These are phyloP conservation scores for Rhododendron griersonianum DNA, from an alignment of 148 eudicot genomes.

Conservation along the genomic window DNA sequence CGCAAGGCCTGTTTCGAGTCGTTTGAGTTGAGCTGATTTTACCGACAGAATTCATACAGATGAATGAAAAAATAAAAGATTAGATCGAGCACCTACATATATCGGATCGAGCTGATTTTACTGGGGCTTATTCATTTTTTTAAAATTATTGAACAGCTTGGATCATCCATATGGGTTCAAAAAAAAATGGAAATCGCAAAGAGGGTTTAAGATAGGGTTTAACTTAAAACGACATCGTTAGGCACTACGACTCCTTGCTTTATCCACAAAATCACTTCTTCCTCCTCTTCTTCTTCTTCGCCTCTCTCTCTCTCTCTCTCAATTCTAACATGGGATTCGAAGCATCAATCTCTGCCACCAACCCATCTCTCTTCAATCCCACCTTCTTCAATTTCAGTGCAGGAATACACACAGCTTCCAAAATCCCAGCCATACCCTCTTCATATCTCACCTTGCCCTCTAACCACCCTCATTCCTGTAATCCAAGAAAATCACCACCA, in stretches of 20 bases:
- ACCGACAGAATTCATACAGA: no score
- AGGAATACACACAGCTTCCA: conserved; percentile 20
- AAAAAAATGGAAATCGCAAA: background rate
- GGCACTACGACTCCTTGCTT: background rate
- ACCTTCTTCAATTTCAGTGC: conserved; percentile 16
- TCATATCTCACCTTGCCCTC: conserved; percentile 2
- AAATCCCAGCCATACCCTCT: conserved; percentile 19
- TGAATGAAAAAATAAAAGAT: no score
- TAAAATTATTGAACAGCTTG: no score
- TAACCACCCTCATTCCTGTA: background rate
- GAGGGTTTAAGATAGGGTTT: background rate
- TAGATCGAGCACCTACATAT: no score
- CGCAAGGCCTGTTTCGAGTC: no score
- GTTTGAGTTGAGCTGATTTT: no score
- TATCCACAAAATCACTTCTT: background rate
- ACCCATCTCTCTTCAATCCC: conserved; percentile 13
- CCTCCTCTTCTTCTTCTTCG: background rate
- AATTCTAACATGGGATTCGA: conserved; percentile 12
- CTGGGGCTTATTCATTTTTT: no score
- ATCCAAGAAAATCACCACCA: conserved; percentile 14
- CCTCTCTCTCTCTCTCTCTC: background rate
- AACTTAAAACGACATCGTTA: conserved; percentile 3
- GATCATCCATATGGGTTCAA: no score
- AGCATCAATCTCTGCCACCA: conserved; percentile 16
- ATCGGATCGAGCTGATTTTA: no score